phyloP scores from a whole-genome alignment of 192 early-diverging fungal species.

The Podila clonocystis region DNA sequence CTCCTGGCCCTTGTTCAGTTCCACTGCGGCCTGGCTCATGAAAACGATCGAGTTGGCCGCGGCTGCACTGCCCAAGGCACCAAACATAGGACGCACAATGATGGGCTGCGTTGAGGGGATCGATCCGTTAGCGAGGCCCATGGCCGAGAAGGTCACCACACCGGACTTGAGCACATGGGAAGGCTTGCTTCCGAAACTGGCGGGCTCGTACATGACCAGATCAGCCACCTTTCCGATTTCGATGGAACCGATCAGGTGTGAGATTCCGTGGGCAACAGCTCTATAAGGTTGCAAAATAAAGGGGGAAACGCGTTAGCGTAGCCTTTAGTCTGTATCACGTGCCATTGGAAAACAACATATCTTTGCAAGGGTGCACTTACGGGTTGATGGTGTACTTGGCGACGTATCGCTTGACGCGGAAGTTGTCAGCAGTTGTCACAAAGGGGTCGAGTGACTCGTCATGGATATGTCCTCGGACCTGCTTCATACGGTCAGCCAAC shows the following conservation, averaged over 20 bases:
- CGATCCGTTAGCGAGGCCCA: conserved; percentile 95
- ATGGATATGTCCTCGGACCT: conserved; percentile 74
- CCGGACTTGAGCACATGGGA: conserved; percentile 91
- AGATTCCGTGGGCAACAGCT: conserved; percentile 87
- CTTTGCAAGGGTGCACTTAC: conserved; percentile 58
- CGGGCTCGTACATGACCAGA: conserved; percentile 85
- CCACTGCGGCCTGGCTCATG: conserved; percentile 80
- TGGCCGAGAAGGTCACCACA: conserved; percentile 82
- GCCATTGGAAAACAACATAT: background rate
- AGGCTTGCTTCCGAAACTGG: conserved; percentile 91
- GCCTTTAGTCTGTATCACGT: background rate
- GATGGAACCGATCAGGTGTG: conserved; percentile 91
- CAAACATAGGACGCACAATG: conserved; percentile 88
- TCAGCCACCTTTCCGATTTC: conserved; percentile 96
- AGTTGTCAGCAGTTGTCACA: conserved; percentile 80
- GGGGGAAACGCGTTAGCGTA: background rate
- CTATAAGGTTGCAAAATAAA: conserved; percentile 44
- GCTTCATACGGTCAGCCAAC: conserved; percentile 96
- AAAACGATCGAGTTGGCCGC: conserved; percentile 78
- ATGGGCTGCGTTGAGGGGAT: conserved; percentile 96
- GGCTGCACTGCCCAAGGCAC: conserved; percentile 68
- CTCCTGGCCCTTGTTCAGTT: conserved; percentile 59
- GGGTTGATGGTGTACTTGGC: conserved; percentile 99
- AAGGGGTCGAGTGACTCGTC: conserved; percentile 27
- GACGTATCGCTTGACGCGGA: conserved; percentile 89